Base-by-base conservation (phyloP, 306 rosid species). In the Styphnolobium japonicum region DNA sequence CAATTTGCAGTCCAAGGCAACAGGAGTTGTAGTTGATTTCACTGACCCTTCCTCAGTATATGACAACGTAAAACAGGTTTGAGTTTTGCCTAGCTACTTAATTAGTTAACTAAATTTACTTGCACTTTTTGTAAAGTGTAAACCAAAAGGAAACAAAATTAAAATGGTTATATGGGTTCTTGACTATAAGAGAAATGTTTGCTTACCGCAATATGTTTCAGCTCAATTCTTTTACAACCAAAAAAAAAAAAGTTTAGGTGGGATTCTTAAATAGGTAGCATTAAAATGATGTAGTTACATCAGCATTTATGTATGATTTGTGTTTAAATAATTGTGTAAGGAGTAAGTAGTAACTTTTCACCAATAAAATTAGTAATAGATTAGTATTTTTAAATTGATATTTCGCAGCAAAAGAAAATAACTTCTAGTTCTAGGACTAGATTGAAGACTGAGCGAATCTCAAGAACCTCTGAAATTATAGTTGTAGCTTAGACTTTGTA, bases 51-150 rank as follows among this genome's bases (percentile, higher is more conserved):
- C 96, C 62, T 73, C 88, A 16, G 98, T 93, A 25, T 93, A 93
- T 83, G 99, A 96, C 67, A 96, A 96, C 66, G 99, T 91, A 56
- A 96, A 93, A 80, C 99, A 93, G 97, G 98, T 93, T 82, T 73
- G 42, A 65, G 12, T 67, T 36, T 61, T 51, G 0, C 23, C 15
- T 8, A 45, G 21, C 81, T 55, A 23, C 46, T 48, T 7, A 3
- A 6, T 27, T 71, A 2, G 7, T 46, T 39, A 5, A 6, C 68
- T 27, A 19, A 21, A 51, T 80, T 51, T 73, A 14, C 37, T 25
- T 37, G 45, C 29, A 18, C 16, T 27, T 67, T 36, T 55, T 31
- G 19, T 22, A 3, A 79, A 22, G 14, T 71, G 53, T 8, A 31
- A 69, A 34, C 2, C 9, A 40, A 45, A 49, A 8, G 61, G 60